These are phyloP conservation scores for Neonectria faginata DNA, from an alignment of 2,329 filamentous ascomycete species.

Conservation along the genomic window DNA sequence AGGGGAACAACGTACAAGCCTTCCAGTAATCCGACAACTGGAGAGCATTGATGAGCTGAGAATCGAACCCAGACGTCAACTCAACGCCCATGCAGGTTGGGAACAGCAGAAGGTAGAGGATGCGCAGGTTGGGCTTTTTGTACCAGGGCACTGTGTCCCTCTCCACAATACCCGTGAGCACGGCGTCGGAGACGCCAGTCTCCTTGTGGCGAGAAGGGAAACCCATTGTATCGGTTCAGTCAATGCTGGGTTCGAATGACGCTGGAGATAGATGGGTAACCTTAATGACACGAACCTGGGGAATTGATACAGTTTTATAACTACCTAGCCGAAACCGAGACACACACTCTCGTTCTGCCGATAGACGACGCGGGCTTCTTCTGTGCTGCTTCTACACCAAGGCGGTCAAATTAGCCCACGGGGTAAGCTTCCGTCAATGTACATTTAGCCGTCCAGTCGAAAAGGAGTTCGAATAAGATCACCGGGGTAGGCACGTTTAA, in stretches of 20 bases:
- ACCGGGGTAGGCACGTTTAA: background rate
- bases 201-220: slow-evolving; percentile 21
- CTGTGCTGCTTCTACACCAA: background rate
- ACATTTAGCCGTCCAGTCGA: slow-evolving; percentile 21
- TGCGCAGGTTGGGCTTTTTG: slow-evolving; percentile 65
- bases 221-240: slow-evolving; percentile 7
- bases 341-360: too few relatives aligned
- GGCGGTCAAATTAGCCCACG: background rate
- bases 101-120: slow-evolving; percentile 64
- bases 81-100: slow-evolving; percentile 67
- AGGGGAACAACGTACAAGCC: background rate
- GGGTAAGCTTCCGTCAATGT: background rate
- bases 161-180: slow-evolving; percentile 49
- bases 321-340: background rate
- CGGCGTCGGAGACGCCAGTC: slow-evolving; percentile 20
- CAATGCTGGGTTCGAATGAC: background rate
- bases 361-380: background rate
- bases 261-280: background rate
- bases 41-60: slow-evolving; percentile 21
- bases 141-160: slow-evolving; percentile 59
- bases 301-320: background rate
- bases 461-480: background rate
- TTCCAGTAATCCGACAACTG: slow-evolving; percentile 22
- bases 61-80: slow-evolving; percentile 67
- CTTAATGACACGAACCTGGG: background rate